Conservation (phyloP, 768 basidiomycete genomes). For the Royoungia palumana region DNA sequence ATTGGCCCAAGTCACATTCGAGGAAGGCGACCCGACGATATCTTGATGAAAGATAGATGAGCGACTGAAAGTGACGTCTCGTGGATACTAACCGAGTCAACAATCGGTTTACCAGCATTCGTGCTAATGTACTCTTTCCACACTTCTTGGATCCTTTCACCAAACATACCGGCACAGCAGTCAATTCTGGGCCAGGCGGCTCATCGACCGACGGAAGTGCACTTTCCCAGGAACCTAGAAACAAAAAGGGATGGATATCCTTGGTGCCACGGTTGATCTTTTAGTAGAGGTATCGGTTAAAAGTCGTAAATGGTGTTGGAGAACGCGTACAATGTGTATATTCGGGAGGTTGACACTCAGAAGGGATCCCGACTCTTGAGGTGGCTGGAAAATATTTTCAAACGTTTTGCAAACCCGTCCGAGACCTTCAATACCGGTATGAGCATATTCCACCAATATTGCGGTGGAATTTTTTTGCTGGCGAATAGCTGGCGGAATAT, state of each 20-base stretch:
- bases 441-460: slow-evolving; percentile 54
- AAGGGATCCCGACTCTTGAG: slow-evolving; percentile 27
- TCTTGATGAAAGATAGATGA: slow-evolving; percentile 33
- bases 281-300: slow-evolving; percentile 16
- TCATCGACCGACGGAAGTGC: slow-evolving; percentile 20
- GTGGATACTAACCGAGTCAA: slow-evolving; percentile 44
- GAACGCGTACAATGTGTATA: slow-evolving; percentile 44
- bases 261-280: slow-evolving; percentile 27
- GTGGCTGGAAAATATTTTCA: slow-evolving; percentile 57
- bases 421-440: slow-evolving; percentile 63
- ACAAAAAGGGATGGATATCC: slow-evolving; percentile 32
- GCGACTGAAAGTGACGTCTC: not conserved
- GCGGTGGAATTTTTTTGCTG: slow-evolving; percentile 33
- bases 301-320: not conserved
- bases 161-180: slow-evolving; percentile 44
- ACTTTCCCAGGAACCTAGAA: slow-evolving; percentile 37
- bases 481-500: slow-evolving; percentile 11
- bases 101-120: slow-evolving; percentile 69
- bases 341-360: slow-evolving; percentile 46
- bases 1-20: slow-evolving; percentile 92
- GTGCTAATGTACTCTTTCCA: slow-evolving; percentile 88
- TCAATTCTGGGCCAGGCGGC: slow-evolving; percentile 11
- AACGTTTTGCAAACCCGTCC: slow-evolving; percentile 61
- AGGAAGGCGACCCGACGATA: slow-evolving; percentile 84
- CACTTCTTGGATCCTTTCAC: slow-evolving; percentile 84